Base-by-base conservation (phyloP, 495 filamentous ascomycete species). In the Pyrenula massariospora region DNA sequence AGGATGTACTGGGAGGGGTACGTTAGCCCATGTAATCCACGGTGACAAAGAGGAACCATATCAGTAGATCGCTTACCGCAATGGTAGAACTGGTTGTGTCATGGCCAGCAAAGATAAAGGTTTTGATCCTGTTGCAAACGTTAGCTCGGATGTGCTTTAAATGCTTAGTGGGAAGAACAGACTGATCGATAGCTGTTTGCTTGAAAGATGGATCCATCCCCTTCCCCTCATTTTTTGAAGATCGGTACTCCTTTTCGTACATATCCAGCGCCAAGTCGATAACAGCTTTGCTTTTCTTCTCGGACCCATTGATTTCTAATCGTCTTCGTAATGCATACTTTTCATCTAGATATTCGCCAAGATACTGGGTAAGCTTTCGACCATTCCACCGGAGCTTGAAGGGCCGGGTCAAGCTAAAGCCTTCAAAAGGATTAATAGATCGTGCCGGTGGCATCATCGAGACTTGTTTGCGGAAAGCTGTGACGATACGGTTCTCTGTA, bases 41-140 rank as follows among this genome's bases (percentile, higher is more conserved):
- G n/a, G n/a, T n/a, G n/a, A n/a, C n/a, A n/a, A n/a, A n/a, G n/a
- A n/a, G n/a, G n/a, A n/a, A n/a, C n/a, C n/a, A n/a, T n/a, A n/a
- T n/a, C n/a, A n/a, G n/a, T n/a, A n/a, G n/a, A n/a, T n/a, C n/a
- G n/a, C n/a, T n/a, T n/a, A n/a, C n/a, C 53, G 52, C 64, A 10
- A 74, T 59, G 11, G 68, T 65, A 51, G 53, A 58, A 48, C 56
- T 60, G 0, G 64, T 73, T 10, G 72, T 74, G 58, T 73, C 72
- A 42, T 73, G 69, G 10, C 72, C 72, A 0, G 72, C 69, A 56
- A 75, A 70, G n/a, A 75, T 47, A 58, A 75, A 73, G 10, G 62
- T 60, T 50, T 64, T 66, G 42, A 73, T 64, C 50, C 73, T 65
- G 23, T 57, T 48, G n/a, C n/a, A n/a, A n/a, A n/a, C n/a, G n/a